Base-by-base conservation (phyloP, 768 basidiomycete genomes). In the Mrakia gelida region DNA sequence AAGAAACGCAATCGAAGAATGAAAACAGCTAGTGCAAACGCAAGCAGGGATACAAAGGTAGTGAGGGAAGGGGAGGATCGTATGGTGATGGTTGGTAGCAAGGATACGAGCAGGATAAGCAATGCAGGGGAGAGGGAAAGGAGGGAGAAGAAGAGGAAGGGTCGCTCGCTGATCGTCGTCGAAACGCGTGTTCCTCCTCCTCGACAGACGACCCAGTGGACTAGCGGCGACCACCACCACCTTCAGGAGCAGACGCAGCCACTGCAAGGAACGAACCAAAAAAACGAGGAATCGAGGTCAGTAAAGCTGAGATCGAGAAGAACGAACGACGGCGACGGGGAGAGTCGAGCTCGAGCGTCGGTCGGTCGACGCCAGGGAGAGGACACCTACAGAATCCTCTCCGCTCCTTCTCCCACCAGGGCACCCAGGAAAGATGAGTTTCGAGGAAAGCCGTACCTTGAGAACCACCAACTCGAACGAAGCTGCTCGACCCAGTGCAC, bases 401-500 rank as follows among this genome's bases (percentile, higher is more conserved):
- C 67, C 41, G 67, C 67, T 34, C 34, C 49, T 52, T 52, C 67
- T 26, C 67, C 41, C 38, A 34, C 65, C 26, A 41, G 38, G 11
- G 45, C 43, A 30, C 43, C 21, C 23, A 26, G 30, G 7, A 45
- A 41, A 54, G 45, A 30, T 52, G 49, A 21, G 49, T 52, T 52
- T 16, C 49, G 49, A 52, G 49, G 56, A 8, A 28, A 32, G 49
- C 71, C 76, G 43, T 52, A 77, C 76, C 76, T 77, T 38, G 76
- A 77, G 34, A 77, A 85, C 84, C 84, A 85, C 84, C 84, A 85
- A n/a, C 81, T 82, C 1, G 81, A 81, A 68, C 83, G 71, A 7
- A 92, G 85, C 82, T 89, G 88, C 85, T 97, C 94, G 81, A 98
- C 95, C 96, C 96, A 98, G 82, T 94, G 92, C 38, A 92, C 92